A percentile compares a stretch with the other conserved stretches of the same genome.
Conservation (phyloP, 768 basidiomycete genomes). For the Pholiota conissans region DNA sequence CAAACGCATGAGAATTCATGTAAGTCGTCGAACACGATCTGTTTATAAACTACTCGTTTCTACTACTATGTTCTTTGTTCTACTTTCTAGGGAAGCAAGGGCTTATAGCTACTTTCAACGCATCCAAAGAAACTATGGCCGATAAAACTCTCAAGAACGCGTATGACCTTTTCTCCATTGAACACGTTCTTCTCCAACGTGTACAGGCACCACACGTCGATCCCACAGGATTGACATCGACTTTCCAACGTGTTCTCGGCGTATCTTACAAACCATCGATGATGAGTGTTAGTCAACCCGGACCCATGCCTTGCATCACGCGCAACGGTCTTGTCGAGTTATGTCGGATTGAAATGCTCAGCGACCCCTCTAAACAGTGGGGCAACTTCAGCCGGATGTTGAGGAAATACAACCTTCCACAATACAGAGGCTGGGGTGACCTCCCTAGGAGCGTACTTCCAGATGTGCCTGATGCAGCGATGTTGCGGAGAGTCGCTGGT, state of each 20-base stretch:
- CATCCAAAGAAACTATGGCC: constrained; percentile 11
- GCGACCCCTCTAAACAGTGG: constrained; percentile 10
- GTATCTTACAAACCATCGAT: constrained; percentile 2
- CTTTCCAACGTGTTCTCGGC: constrained; percentile 6
- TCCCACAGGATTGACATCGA: constrained; percentile 3
- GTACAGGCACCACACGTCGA: constrained; percentile 5
- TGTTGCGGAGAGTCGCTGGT: constrained; percentile 7
- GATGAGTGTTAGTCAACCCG: background rate
- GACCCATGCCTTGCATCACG: constrained; percentile 14
- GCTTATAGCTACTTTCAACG: background rate
- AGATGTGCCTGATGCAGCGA: constrained; percentile 5
- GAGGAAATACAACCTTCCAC: constrained; percentile 9
- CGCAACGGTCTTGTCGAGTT: constrained; percentile 12
- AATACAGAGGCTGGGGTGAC: constrained; percentile 11
- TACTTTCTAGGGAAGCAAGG: constrained; percentile 7
- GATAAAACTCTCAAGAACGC: constrained; percentile 13
- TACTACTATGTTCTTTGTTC: background rate
- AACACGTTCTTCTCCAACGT: constrained; percentile 11
- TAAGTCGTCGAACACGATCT: background rate
- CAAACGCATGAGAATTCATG: constrained; percentile 11
- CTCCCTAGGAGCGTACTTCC: constrained; percentile 10
- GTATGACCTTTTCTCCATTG: constrained; percentile 13
- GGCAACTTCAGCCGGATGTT: constrained; percentile 11
- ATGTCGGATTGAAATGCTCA: background rate
- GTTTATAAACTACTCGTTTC: background rate